Evolutionary conservation across 257 asterid genomes (phyloP), one percentile per base, ranked within the genome.

Genomic region (Solanum piurae): DNA sequence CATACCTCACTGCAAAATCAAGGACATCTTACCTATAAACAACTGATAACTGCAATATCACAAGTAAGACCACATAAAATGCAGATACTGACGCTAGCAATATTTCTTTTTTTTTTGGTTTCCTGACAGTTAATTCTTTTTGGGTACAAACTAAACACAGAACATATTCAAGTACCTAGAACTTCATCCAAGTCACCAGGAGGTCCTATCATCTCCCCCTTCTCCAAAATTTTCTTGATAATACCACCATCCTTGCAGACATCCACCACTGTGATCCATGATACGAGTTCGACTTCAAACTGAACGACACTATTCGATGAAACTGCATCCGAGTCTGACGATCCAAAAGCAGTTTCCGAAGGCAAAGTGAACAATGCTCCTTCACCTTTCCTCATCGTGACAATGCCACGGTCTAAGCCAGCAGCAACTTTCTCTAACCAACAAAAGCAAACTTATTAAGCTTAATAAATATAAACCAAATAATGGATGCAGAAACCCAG

Each of bases 181-280:
- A 95, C 97, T 94, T 95, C 94, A 89, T 95, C 97, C 55, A 93
- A 92, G 80, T 94, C 95, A 86, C 90, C 90, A 85, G 98, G 98
- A 87, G 95, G 96, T 84, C 96, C 97, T 84, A 86, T 55, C 34
- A 86, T 88, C 58, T 92, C 96, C 36, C 98, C 98, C 85, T 86
- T 89, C 91, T 90, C 91, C 84, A 94, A 75, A 74, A 94, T 89
- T 88, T 89, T 94, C 93, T 95, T 94, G 86, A 94, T 89, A 87
- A 94, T 92, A 71, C 95, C 98, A 89, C 97, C 96, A 87, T 94
- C 97, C 91, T 90, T 95, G 94, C 93, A 93, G 68, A 95, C 77
- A 90, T 95, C 96, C 72, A 95, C 91, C 86, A 95, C 94, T 3
- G 91, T 88, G 90, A 92, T 92, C 96, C 98, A 95, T 31, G 96